These are phyloP conservation scores for Sugiyamaella neomexicana DNA, from an alignment of 1,139 yeast species.

Conservation along the genomic window DNA sequence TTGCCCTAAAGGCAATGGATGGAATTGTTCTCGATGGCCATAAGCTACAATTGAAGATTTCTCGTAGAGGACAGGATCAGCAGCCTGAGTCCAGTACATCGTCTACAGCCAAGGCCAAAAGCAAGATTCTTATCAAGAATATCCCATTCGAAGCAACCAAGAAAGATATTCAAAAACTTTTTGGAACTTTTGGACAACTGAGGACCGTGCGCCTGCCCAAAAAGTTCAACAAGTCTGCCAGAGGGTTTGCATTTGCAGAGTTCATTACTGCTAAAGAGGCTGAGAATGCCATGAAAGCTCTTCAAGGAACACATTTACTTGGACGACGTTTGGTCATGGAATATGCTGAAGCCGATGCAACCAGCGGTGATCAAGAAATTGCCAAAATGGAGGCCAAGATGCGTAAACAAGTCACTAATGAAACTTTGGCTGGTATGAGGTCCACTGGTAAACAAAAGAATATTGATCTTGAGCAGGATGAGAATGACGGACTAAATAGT, in stretches of 20 bases:
- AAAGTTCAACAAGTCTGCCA: constrained; percentile 90
- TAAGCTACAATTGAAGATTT: constrained; percentile 80
- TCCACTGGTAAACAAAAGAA: constrained; percentile 72
- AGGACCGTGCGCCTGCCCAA: constrained; percentile 95
- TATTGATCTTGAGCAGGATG: constrained; percentile 60
- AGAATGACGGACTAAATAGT: constrained; percentile 41
- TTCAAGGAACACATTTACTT: constrained; percentile 92
- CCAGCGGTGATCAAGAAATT: constrained; percentile 85
- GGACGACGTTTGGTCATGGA: constrained; percentile 97
- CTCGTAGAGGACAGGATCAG: constrained; percentile 60
- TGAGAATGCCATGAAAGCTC: constrained; percentile 89
- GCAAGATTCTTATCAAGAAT: constrained; percentile 91
- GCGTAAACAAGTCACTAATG: constrained; percentile 72
- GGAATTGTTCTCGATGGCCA: constrained; percentile 87
- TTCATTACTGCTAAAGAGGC: constrained; percentile 88
- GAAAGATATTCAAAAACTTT: constrained; percentile 84
- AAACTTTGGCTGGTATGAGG: constrained; percentile 66
- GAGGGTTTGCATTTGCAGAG: constrained; percentile 98
- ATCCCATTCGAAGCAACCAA: constrained; percentile 95
- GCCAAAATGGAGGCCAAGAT: constrained; percentile 87
- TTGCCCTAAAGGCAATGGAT: constrained; percentile 72
- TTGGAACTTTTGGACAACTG: constrained; percentile 91
- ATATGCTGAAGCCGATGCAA: constrained; percentile 80
- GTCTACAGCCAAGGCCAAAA: constrained; percentile 45
- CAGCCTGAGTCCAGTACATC: constrained; percentile 24